Evolutionary conservation across 2,329 filamentous ascomycete genomes (phyloP), one percentile per base, ranked within the genome.

Genomic region (Thelonectria rubi): DNA sequence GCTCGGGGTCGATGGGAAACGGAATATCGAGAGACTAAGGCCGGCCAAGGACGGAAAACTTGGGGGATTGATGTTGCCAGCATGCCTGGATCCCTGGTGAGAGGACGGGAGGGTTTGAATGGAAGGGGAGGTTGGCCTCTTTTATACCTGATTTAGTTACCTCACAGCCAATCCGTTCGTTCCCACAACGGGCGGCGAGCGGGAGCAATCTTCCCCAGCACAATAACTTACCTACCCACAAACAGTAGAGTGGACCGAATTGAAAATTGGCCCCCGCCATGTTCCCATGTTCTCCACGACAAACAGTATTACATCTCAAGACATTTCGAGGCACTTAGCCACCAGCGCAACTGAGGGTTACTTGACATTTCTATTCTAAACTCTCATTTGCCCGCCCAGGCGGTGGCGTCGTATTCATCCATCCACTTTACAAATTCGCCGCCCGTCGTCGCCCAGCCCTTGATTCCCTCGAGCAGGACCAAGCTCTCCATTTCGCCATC

Each of bases 391-490:
- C n/a, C 21, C 21, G 11, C 46, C 79, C 79, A 81, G 2, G 70
- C 66, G 10, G 65, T 59, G 1, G 69, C 72, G 20, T 80, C 77
- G 60, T 81, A 85, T 43, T 75, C 83, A 34, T 83, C 79, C 78
- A 87, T 82, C 65, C 73, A 74, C 20, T 77, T 68, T 0, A 79
- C 75, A 70, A 80, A 87, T 48, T 85, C 80, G 0, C 64, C 66
- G 1, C 84, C 83, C 1, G 78, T 81, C 0, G 64, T 74, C 5
- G 72, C 82, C 85, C 84, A 88, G 3, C 83, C 84, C 50, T 83
- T 84, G 66, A 87, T 83, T 0, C 85, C 85, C 0, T 80, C 85
- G 10, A 72, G 67, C 4, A 87, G 74, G 2, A 84, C 78, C 32
- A 84, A 55, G 62, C 84, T 87, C 64, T 81, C 62, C 69, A 86